phyloP scores from a whole-genome alignment of 1,284 basidiomycete species.

The Mrakiaceae sp. region DNA sequence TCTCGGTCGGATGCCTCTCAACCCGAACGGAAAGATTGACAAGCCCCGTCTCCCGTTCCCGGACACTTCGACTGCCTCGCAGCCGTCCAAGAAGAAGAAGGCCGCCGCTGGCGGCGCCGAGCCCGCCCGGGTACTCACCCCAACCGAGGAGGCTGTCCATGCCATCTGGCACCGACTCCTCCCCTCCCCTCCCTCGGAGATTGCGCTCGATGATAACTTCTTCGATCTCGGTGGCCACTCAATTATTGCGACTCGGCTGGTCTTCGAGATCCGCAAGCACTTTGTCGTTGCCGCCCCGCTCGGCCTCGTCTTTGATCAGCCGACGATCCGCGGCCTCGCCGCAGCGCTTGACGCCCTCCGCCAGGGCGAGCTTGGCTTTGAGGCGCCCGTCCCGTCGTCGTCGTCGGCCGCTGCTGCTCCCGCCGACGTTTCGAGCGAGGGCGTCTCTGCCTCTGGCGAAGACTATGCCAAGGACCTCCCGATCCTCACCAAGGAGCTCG shows the following conservation, averaged over 20 bases:
- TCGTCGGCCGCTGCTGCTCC: constrained; percentile 32
- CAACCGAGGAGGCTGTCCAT: constrained; percentile 71
- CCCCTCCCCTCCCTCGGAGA: constrained; percentile 62
- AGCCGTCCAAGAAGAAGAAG: constrained; percentile 25
- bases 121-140: constrained; percentile 35
- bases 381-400: constrained; percentile 16
- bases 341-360: constrained; percentile 64
- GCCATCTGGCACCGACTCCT: constrained; percentile 75
- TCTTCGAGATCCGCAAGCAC: constrained; percentile 89
- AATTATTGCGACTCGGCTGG: constrained; percentile 89
- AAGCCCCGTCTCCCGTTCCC: constrained; percentile 98
- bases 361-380: constrained; percentile 69
- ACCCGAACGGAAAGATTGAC: constrained; percentile 98
- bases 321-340: constrained; percentile 74
- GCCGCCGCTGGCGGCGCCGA: constrained; percentile 26
- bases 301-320: constrained; percentile 84
- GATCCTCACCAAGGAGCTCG: constrained; percentile 49
- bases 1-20: constrained; percentile 87
- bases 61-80: constrained; percentile 59
- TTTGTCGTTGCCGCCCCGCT: constrained; percentile 89
- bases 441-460: constrained; percentile 17
- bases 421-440: constrained; percentile 26
- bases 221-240: constrained; percentile 99
- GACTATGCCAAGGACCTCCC: constrained; percentile 77
- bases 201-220: constrained; percentile 89